Percentiles rank a stretch among this genome's conserved stretches.
Evolutionary conservation across 495 filamentous ascomycete genomes (phyloP).

Genomic region (Talaromyces stipitatus): DNA sequence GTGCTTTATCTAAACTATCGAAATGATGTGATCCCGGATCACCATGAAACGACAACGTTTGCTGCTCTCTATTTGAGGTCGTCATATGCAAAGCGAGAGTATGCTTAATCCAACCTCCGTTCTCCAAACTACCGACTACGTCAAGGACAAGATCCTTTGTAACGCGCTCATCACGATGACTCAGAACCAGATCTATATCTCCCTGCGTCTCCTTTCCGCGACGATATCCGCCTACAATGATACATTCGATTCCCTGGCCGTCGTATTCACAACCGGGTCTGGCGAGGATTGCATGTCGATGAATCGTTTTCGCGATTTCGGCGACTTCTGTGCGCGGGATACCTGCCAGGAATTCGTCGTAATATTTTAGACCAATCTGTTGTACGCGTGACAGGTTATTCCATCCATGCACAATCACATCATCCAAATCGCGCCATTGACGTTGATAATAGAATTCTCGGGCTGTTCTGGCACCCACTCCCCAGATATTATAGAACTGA

Average conservation of each 20-base stretch:
- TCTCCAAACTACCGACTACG: conserved; percentile 63
- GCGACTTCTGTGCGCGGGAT: conserved; percentile 73
- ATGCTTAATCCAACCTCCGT: conserved; percentile 67
- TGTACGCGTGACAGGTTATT: conserved; percentile 62
- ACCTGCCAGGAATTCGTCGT: conserved; percentile 69
- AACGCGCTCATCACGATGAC: conserved; percentile 60
- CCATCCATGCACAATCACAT: conserved; percentile 84
- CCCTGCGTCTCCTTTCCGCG: conserved; percentile 67
- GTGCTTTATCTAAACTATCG: conserved; percentile 82
- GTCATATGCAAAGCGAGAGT: conserved; percentile 62
- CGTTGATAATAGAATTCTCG: conserved; percentile 72
- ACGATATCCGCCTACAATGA: conserved; percentile 79
- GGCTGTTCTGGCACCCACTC: conserved; percentile 78
- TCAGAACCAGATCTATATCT: conserved; percentile 83
- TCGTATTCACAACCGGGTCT: conserved; percentile 22
- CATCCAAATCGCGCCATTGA: conserved; percentile 72
- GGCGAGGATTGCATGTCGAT: conserved; percentile 50
- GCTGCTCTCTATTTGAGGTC: conserved; percentile 63
- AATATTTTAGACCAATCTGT: conserved; percentile 95
- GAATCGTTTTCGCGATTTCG: conserved; percentile 53
- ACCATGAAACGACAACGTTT: conserved; percentile 49
- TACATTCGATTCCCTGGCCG: conserved; percentile 50
- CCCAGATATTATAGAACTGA: conserved; percentile 77
- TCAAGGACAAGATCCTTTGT: conserved; percentile 60
- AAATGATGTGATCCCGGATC: conserved; percentile 39